Evolutionary conservation across 345 rosid genomes (phyloP), one percentile per base, ranked within the genome.

Genomic region (Citrus mangshanensis): DNA sequence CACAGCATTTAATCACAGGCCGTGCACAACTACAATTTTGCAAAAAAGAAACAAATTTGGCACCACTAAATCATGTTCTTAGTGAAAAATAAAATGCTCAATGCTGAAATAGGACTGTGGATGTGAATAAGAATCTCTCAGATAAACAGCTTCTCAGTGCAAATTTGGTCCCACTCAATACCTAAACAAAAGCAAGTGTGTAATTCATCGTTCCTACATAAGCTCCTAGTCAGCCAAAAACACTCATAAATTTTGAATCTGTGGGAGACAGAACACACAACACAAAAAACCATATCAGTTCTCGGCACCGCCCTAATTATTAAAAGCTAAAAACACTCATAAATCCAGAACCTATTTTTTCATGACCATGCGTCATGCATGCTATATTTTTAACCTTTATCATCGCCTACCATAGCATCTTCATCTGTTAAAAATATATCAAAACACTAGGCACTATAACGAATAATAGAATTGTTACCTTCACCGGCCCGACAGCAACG

Each of bases 231-330:
- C 79, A 70, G 70, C 74, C 34, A 55, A 75, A 75, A 78, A 69
- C 37, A 78, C 34, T 32, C 34, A 32, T 32, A 72, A 72, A 30
- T 51, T 76, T 66, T 76, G 25, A 76, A 78, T 76, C 79, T 79
- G 87, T 74, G 65, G 77, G 37, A 73, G 74, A 75, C 28, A 38
- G 37, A 30, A 62, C 34, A 60, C 78, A 72, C 51, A 82, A 73
- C 54, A 61, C 7, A 70, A 87, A 81, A 85, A 72, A 83, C 79
- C 24, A 55, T 77, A 88, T 93, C 90, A 93, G 98, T 89, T 83
- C 78, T 86, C 88, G 78, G 86, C 80, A 86, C 72, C 59, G 42
- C 62, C 62, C 54, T 56, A 75, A 55, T 27, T 28, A 2, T 32
- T 30, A 64, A 74, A 38, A 51, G 5, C 18, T 16, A 22, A 42